These are phyloP conservation scores for Anisodus acutangulus DNA, from an alignment of 257 asterid genomes.

Conservation along the genomic window DNA sequence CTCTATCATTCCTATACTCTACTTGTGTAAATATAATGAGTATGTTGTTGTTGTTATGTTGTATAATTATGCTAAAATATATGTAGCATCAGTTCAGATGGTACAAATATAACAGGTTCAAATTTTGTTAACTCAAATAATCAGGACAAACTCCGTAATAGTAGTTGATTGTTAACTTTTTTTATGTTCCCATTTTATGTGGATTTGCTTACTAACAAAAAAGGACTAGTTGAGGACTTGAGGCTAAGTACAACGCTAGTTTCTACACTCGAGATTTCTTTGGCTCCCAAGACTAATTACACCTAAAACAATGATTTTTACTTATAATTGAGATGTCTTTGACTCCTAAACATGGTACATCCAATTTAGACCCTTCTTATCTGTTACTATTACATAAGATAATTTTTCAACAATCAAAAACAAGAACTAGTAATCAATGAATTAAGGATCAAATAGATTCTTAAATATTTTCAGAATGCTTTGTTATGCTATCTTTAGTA, in stretches of 20 bases:
- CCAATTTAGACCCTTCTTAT: constrained; percentile 9
- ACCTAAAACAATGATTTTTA: background rate
- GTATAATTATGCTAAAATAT: background rate
- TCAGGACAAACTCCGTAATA: background rate
- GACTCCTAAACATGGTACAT: background rate
- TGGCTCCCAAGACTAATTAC: background rate
- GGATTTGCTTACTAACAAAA: background rate
- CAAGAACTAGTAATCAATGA: too few species aligned
- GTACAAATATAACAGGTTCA: background rate
- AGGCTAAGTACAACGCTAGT: background rate
- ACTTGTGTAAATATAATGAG: too few species aligned
- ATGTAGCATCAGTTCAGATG: background rate
- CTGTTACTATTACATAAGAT: background rate
- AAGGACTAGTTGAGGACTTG: background rate
- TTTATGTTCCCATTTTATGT: too few species aligned
- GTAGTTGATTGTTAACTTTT: too few species aligned
- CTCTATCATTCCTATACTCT: too few species aligned
- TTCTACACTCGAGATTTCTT: background rate
- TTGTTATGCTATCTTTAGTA: too few species aligned
- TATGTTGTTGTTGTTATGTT: too few species aligned
- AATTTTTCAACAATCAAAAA: background rate
- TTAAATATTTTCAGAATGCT: too few species aligned
- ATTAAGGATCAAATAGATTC: background rate
- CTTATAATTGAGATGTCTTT: background rate
- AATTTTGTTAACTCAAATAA: constrained; percentile 1